A percentile compares a stretch with the other conserved stretches of the same genome.
These are phyloP conservation scores for Trapa incisa DNA, from an alignment of 345 rosid genomes.

Conservation along the genomic window DNA sequence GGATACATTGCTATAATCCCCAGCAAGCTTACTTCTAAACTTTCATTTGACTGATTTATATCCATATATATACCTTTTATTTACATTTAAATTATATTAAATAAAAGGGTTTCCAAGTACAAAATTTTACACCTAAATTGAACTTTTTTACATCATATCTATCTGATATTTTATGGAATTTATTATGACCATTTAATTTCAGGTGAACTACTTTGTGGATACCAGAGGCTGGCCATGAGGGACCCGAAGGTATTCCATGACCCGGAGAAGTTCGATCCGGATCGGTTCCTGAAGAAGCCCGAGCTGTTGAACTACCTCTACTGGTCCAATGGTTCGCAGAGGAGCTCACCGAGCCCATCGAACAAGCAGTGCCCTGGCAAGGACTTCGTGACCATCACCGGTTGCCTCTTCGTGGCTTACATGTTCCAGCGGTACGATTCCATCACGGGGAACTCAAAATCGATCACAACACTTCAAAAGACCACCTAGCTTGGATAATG, in stretches of 20 bases:
- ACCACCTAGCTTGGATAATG: slow-evolving; percentile 8
- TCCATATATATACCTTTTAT: too few species aligned
- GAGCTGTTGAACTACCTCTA: slow-evolving; percentile 41
- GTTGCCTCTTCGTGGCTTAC: slow-evolving; percentile 44
- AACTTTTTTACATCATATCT: too few species aligned
- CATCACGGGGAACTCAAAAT: slow-evolving; percentile 23
- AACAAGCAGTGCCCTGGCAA: slow-evolving; percentile 84
- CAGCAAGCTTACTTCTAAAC: too few species aligned
- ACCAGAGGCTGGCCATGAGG: slow-evolving; percentile 53
- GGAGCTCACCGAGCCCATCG: slow-evolving; percentile 40
- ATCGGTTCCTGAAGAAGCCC: slow-evolving; percentile 38
- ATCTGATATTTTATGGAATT: too few species aligned
- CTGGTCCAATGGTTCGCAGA: slow-evolving; percentile 90
- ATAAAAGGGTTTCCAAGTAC: too few species aligned
- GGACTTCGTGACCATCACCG: slow-evolving; percentile 47
- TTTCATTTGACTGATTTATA: too few species aligned
- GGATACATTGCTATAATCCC: too few species aligned
- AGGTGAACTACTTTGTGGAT: slow-evolving; percentile 74
- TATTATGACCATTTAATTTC: neutral
- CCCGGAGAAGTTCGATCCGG: slow-evolving; percentile 56
- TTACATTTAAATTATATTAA: too few species aligned
- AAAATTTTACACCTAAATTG: too few species aligned
- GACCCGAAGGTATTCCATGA: slow-evolving; percentile 55
- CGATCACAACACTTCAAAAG: slow-evolving; percentile 46
- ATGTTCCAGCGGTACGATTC: slow-evolving; percentile 52